A percentile compares a stretch with the other conserved stretches of the same genome.
phyloP scores from a whole-genome alignment of 495 filamentous ascomycete species.

The Parathielavia hyrcaniae region DNA sequence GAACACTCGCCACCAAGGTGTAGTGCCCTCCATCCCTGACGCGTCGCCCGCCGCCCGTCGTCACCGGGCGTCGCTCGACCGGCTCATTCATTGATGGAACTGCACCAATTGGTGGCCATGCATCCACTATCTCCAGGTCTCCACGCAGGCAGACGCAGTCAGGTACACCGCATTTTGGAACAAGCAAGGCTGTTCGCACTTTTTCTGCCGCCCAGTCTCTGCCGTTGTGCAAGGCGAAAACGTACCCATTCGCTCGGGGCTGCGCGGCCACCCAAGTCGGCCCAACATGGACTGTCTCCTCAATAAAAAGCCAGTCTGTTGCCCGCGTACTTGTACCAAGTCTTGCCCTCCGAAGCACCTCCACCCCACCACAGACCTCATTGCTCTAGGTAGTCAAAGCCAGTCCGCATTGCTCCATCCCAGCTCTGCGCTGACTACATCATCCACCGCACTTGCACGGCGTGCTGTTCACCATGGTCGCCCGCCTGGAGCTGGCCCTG shows the following conservation, averaged over 20 bases:
- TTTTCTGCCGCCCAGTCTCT: background rate
- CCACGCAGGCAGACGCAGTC: too few species aligned
- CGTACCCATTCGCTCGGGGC: background rate
- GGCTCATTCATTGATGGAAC: too few species aligned
- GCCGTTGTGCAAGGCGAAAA: background rate
- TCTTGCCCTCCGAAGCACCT: too few species aligned
- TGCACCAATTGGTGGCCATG: too few species aligned
- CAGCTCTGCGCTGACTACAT: too few species aligned
- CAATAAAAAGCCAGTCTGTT: background rate
- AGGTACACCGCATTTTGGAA: background rate
- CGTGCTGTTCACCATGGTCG: slow-evolving; percentile 16
- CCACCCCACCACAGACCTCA: too few species aligned
- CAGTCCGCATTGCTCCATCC: too few species aligned
- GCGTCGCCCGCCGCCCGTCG: slow-evolving; percentile 1
- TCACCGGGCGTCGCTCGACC: slow-evolving; percentile 9
- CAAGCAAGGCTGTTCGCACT: slow-evolving; percentile 1
- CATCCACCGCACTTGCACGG: too few species aligned
- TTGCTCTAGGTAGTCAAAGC: background rate
- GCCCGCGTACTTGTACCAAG: background rate
- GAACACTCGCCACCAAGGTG: background rate
- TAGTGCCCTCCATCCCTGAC: too few species aligned
- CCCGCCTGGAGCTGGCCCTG: slow-evolving; percentile 30
- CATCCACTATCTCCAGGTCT: background rate
- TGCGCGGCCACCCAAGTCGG: slow-evolving; percentile 5
- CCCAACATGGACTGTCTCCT: background rate